Percentiles rank a stretch among this genome's conserved stretches.
Evolutionary conservation across 129 eudicot species (phyloP).

Genomic region (Heracleum sosnowskyi): DNA sequence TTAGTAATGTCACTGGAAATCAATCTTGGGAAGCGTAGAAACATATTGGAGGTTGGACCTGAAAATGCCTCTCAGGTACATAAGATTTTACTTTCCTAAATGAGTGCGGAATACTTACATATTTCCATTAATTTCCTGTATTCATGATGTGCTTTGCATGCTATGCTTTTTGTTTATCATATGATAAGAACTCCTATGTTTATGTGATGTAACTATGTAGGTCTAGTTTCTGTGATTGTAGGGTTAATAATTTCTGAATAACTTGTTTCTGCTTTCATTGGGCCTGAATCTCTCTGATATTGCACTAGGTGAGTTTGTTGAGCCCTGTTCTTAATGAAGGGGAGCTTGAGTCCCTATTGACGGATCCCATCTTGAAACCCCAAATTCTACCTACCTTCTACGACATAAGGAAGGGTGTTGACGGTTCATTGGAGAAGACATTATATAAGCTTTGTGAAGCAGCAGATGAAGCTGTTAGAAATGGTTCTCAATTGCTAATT

Average conservation of each 20-base stretch:
- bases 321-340: slow-evolving; percentile 94
- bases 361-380: slow-evolving; percentile 70
- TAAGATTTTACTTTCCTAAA: not conserved
- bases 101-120: not conserved
- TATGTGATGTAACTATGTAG: not conserved
- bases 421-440: slow-evolving; percentile 81
- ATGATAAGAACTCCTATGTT: not conserved
- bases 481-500: slow-evolving; percentile 93
- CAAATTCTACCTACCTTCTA: slow-evolving; percentile 75
- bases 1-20: slow-evolving; percentile 98
- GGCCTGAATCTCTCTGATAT: slow-evolving; percentile 11
- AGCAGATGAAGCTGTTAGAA: slow-evolving; percentile 99
- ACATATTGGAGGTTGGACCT: slow-evolving; percentile 91
- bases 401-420: slow-evolving; percentile 82
- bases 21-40: slow-evolving; percentile 96
- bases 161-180: not conserved
- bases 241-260: not conserved
- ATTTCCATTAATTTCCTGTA: not conserved
- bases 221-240: not conserved
- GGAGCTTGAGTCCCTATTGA: slow-evolving; percentile 75
- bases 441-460: slow-evolving; percentile 84
- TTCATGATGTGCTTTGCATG: not conserved
- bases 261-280: not conserved
- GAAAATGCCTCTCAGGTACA: slow-evolving; percentile 97
- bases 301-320: slow-evolving; percentile 67